These are phyloP conservation scores for Suillus fuscotomentosus DNA, from an alignment of 768 basidiomycete species.

Conservation along the genomic window DNA sequence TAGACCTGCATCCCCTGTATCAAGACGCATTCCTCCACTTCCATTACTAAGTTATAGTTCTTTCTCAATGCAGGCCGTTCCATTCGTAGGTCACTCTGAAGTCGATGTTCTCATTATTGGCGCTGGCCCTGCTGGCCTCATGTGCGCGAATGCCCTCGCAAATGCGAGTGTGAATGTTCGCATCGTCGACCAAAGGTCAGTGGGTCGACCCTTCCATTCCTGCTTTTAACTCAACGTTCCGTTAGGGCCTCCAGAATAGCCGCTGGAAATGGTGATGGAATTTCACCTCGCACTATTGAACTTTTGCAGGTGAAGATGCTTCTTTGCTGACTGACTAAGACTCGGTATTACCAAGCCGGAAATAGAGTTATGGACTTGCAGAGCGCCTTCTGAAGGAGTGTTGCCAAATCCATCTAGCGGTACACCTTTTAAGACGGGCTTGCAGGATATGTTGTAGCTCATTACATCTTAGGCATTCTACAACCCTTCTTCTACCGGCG, in stretches of 20 bases:
- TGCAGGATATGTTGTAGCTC: neutral
- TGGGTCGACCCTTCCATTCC: neutral
- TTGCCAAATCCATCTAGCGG: constrained; percentile 65
- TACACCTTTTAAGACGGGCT: constrained; percentile 31
- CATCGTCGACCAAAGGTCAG: constrained; percentile 40
- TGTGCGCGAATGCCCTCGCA: constrained; percentile 42
- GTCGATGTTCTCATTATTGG: constrained; percentile 44
- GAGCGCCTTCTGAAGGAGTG: constrained; percentile 60
- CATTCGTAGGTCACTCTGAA: constrained; percentile 17
- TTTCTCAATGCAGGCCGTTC: constrained; percentile 3
- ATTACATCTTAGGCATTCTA: constrained; percentile 60
- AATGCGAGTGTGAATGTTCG: constrained; percentile 34
- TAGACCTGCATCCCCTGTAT: constrained; percentile 2
- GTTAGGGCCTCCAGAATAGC: constrained; percentile 15
- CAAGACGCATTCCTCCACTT: neutral
- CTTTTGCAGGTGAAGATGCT: constrained; percentile 40
- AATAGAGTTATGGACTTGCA: constrained; percentile 72
- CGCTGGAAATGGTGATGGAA: constrained; percentile 27
- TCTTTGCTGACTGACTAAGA: neutral
- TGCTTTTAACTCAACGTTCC: neutral
- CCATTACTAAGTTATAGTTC: neutral
- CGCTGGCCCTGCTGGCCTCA: constrained; percentile 42
- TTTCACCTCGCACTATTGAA: constrained; percentile 33
- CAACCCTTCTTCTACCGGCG: constrained; percentile 58
- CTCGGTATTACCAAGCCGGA: neutral